Evolutionary conservation across 352 stramenopile genomes (phyloP), one percentile per base, ranked within the genome.

Genomic region (Pythium monospermum): DNA sequence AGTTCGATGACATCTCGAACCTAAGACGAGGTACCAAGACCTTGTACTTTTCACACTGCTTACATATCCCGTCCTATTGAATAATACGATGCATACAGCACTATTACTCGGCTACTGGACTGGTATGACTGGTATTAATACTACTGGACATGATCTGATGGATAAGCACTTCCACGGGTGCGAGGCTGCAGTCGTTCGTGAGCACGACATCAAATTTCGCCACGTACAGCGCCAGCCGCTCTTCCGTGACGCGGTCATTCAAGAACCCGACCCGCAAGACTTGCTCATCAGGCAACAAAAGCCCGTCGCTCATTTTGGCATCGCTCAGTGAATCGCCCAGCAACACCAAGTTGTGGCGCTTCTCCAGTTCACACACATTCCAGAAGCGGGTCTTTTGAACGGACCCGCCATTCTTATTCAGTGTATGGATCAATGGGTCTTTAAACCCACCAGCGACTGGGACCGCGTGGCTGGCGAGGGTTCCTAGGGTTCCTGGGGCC

Each of bases 141-240:
- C n/a, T n/a, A n/a, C n/a, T n/a, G n/a, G n/a, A n/a, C n/a, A n/a
- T n/a, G 21, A 89, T 58, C 53, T 86, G 77, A 30, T 83, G 69
- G 19, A 88, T 25, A 45, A 88, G 40, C 23, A 86, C 59, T 39
- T 84, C 73, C 1, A 88, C 64, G 2, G 72, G 66, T 25, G 75
- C 41, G 50, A 92, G 61, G 39, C 71, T 87, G 37, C 67, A 72
- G 65, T 90, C 78, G 57, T 90, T 64, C 12, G 79, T 87, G 15
- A 92, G 73, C 36, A 92, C 82, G n/a, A 92, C 76, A 53, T 92
- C 69, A 35, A 79, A 88, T n/a, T 44, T 54, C 28, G 70, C 33
- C 31, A 91, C 51, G 42, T 87, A 87, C 49, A 77, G 59, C 13
- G 76, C 68, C 40, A 86, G 22, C 10, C 52, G 36, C 18, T 86